Evolutionary conservation across 1,284 basidiomycete genomes (phyloP).

Genomic region (Erythrobasidium hasegawianum): DNA sequence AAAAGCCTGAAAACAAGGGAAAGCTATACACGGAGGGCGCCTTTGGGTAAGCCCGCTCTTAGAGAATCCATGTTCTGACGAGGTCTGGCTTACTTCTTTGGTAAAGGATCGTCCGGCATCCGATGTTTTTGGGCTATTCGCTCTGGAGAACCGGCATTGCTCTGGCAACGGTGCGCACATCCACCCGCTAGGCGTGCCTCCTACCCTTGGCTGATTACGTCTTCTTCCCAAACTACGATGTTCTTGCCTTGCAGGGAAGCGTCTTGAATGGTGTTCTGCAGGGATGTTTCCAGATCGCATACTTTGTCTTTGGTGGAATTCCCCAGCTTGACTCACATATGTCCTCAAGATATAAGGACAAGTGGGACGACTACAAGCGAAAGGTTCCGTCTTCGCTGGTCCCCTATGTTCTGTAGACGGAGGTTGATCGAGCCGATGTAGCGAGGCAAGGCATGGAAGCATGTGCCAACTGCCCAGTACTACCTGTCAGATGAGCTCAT

Average conservation of each 20-base stretch:
- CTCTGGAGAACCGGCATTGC: constrained; percentile 34
- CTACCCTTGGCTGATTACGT: too few relatives aligned
- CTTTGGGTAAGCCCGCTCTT: constrained; percentile 8
- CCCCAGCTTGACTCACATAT: constrained; percentile 25
- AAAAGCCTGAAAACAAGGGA: constrained; percentile 36
- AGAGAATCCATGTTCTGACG: background rate
- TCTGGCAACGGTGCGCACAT: constrained; percentile 22
- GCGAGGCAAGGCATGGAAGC: too few relatives aligned
- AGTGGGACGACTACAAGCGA: constrained; percentile 32
- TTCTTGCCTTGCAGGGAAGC: constrained; percentile 21
- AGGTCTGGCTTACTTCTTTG: background rate
- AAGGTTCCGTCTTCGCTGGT: constrained; percentile 30
- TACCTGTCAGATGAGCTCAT: too few relatives aligned
- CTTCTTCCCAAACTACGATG: too few relatives aligned
- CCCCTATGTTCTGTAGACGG: constrained; percentile 14
- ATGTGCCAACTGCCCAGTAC: too few relatives aligned
- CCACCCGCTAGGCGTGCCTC: background rate
- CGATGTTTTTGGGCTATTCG: constrained; percentile 33
- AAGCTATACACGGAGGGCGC: constrained; percentile 29
- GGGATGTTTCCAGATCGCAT: constrained; percentile 13
- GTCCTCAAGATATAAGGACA: constrained; percentile 12
- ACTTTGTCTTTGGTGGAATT: constrained; percentile 11
- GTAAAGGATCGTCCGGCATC: constrained; percentile 27
- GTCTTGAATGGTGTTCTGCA: constrained; percentile 12
- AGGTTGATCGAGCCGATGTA: too few relatives aligned